phyloP scores from a whole-genome alignment of 441 rosid species.

The Melastoma candidum region DNA sequence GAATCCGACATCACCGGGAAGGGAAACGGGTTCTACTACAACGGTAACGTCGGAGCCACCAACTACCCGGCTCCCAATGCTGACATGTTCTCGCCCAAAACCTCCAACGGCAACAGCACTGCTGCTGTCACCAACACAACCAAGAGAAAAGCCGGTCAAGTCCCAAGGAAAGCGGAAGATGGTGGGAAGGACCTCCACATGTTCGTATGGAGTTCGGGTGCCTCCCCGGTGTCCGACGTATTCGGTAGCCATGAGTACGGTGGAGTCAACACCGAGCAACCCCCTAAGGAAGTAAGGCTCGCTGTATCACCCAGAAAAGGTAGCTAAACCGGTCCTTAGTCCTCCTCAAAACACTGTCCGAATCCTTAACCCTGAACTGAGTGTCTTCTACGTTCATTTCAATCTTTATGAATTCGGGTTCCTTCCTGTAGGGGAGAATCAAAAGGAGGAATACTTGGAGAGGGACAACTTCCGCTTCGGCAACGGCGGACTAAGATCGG shows the following conservation, averaged over 20 bases:
- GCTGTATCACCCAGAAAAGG: constrained; percentile 80
- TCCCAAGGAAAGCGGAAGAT: constrained; percentile 37
- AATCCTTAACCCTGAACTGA: not conserved
- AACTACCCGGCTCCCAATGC: constrained; percentile 95
- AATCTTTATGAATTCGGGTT: not conserved
- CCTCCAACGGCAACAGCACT: constrained; percentile 17
- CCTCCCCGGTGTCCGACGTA: constrained; percentile 94
- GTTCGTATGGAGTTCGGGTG: constrained; percentile 97
- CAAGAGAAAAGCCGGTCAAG: constrained; percentile 37
- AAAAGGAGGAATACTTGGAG: constrained; percentile 52
- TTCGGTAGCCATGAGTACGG: constrained; percentile 52
- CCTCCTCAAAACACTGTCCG: not conserved
- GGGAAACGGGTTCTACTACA: constrained; percentile 43
- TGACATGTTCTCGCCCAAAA: constrained; percentile 82
- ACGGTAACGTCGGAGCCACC: constrained; percentile 19
- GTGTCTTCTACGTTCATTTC: constrained; percentile 6
- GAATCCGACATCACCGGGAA: constrained; percentile 30
- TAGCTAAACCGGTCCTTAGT: constrained; percentile 2
- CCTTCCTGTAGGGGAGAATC: constrained; percentile 25
- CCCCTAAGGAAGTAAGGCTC: constrained; percentile 61
- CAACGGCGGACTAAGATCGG: constrained; percentile 33
- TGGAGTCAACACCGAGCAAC: constrained; percentile 24
- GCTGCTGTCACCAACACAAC: constrained; percentile 5
- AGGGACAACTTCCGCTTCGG: constrained; percentile 88
- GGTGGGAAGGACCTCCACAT: constrained; percentile 80